Percentiles rank a stretch among this genome's conserved stretches.
These are phyloP conservation scores for Globisporangium nodosum DNA, from an alignment of 352 stramenopile species.

Conservation along the genomic window DNA sequence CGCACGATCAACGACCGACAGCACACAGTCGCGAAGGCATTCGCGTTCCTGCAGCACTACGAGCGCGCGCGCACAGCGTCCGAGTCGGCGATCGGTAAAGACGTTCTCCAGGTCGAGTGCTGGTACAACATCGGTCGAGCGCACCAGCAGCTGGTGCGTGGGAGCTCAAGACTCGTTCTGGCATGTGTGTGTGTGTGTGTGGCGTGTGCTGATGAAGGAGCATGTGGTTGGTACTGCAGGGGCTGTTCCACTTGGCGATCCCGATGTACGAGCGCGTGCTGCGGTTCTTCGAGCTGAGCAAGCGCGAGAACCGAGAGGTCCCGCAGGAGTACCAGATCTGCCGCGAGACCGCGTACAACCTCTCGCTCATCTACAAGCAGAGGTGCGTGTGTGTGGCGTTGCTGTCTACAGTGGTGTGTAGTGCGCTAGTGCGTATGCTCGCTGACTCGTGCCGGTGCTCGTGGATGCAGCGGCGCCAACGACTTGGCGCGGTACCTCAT, in stretches of 20 bases:
- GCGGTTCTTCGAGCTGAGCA: slow-evolving; percentile 64
- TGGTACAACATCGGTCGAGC: slow-evolving; percentile 87
- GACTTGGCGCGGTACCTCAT: slow-evolving; percentile 75
- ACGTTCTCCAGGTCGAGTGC: slow-evolving; percentile 64
- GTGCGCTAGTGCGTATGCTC: neutral
- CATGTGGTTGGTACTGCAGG: slow-evolving; percentile 22
- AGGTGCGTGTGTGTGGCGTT: slow-evolving; percentile 29
- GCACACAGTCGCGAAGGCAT: slow-evolving; percentile 80
- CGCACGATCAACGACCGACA: slow-evolving; percentile 83
- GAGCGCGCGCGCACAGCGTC: slow-evolving; percentile 44
- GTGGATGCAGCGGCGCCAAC: slow-evolving; percentile 44
- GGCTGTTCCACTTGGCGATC: slow-evolving; percentile 81
- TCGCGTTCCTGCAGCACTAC: slow-evolving; percentile 83
- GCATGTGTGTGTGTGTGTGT: neutral
- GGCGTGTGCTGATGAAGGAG: neutral
- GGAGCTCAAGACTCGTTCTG: neutral
- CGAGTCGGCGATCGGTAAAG: slow-evolving; percentile 46
- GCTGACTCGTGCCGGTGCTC: slow-evolving; percentile 3
- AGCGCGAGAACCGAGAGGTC: slow-evolving; percentile 38
- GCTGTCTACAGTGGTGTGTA: neutral
- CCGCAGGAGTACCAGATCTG: slow-evolving; percentile 68
- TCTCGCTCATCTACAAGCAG: slow-evolving; percentile 86
- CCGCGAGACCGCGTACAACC: slow-evolving; percentile 83
- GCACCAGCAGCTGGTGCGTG: slow-evolving; percentile 77
- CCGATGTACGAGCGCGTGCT: slow-evolving; percentile 86